Base-by-base conservation (phyloP, 495 filamentous ascomycete genomes). In the Annulohypoxylon nitens region DNA sequence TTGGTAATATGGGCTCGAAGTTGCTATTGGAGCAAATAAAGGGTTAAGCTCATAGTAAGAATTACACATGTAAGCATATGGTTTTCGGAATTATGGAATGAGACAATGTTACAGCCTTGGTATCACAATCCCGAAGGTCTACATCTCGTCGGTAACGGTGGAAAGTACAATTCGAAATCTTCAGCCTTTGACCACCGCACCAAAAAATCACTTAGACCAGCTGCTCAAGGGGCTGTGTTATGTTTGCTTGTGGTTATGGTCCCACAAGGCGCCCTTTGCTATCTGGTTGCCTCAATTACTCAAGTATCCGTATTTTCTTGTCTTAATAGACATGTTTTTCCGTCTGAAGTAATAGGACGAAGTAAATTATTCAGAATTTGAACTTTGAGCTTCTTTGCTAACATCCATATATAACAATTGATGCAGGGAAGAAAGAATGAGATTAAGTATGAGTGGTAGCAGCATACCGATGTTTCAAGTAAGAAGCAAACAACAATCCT, bases 1-100 rank as follows among this genome's bases (percentile, higher is more conserved):
- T 85, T 6, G 86, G 88, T 8, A 90, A 90, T 81, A 81, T 79
- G 66, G 88, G 86, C 3, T 80, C 88, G 4, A 85, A 82, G 79
- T 74, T 90, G 16, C 68, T 91, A 45, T 77, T 91, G 16, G 84
- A 86, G 71, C 84, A 83, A 75, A 67, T 88, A 53, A 61, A 65
- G 3, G 65, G 55, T 26, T 75, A 70, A 41, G n/a, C 23, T 8
- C 26, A 4, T 54, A 25, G 18, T 5, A 41, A 30, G 43, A 30
- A 37, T 58, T 8, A 47, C 18, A 11, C 51, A 69, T 39, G 30
- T 39, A 39, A 7, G 36, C 36, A 39, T 50, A 57, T 5, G 20
- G 36, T 23, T 53, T 63, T 12, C 25, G n/a, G 30, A 5, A 57
- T 66, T 26, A 61, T 50, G 59, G 59, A 23, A 41, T 48, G 61